Percentiles rank a stretch among this genome's conserved stretches.
Evolutionary conservation across 805 yeast species (phyloP).

Genomic region (Zygosaccharomyces siamensis): DNA sequence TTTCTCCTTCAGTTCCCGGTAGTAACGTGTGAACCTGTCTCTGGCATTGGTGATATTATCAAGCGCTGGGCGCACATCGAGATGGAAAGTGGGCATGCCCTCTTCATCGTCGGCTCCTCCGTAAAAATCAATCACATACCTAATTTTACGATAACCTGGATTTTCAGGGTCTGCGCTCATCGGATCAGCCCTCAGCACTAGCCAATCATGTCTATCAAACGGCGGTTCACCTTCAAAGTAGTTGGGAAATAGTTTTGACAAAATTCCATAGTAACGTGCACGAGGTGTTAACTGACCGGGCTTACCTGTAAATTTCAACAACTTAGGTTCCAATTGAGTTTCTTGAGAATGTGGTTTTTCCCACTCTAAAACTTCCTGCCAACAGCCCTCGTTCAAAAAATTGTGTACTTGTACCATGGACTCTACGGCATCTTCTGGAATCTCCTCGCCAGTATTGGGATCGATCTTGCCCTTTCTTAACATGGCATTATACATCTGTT

Average conservation of each 20-base stretch:
- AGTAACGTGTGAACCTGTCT: constrained; percentile 68
- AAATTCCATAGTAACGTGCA: constrained; percentile 60
- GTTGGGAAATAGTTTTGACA: constrained; percentile 69
- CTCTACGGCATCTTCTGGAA: constrained; percentile 94
- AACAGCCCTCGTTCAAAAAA: constrained; percentile 93
- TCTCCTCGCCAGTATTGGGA: constrained; percentile 50
- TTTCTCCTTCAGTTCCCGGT: not conserved
- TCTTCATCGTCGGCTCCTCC: constrained; percentile 89
- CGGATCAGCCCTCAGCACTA: constrained; percentile 64
- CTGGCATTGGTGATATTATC: constrained; percentile 58
- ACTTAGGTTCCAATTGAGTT: constrained; percentile 61
- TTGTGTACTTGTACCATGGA: constrained; percentile 97
- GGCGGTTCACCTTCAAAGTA: constrained; percentile 77
- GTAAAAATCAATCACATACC: constrained; percentile 94
- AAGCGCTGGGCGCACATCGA: constrained; percentile 94
- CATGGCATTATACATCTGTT: constrained; percentile 99
- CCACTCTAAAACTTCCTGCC: constrained; percentile 93
- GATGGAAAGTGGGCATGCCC: constrained; percentile 85
- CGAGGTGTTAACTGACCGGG: constrained; percentile 86
- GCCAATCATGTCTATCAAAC: constrained; percentile 98
- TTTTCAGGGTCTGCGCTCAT: constrained; percentile 31
- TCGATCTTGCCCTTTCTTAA: constrained; percentile 75
- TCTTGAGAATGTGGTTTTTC: constrained; percentile 63
- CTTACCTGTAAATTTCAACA: constrained; percentile 83
- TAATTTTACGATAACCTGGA: constrained; percentile 59